Evolutionary conservation across 257 asterid species (phyloP), one percentile per base, ranked within the genome.

Genomic region (Voacanga thouarsii): DNA sequence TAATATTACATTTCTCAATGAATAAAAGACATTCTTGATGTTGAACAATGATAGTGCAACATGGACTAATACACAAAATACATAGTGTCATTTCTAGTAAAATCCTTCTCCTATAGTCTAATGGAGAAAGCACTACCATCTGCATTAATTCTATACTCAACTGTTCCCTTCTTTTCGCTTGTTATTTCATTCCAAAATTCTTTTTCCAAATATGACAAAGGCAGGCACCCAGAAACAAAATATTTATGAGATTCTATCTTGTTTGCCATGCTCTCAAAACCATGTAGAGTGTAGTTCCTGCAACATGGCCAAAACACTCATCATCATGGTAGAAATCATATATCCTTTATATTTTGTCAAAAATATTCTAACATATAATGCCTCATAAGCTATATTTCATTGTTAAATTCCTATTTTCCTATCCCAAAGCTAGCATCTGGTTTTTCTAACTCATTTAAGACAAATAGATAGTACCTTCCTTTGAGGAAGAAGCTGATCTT

Each of bases 71-170:
- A n/a, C n/a, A n/a, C n/a, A n/a, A n/a, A n/a, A n/a, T n/a, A n/a
- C n/a, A n/a, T n/a, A n/a, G n/a, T n/a, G n/a, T n/a, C n/a, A n/a
- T n/a, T n/a, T n/a, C n/a, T n/a, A n/a, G n/a, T n/a, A n/a, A n/a
- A n/a, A n/a, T n/a, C n/a, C n/a, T n/a, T n/a, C n/a, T n/a, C n/a
- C n/a, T n/a, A n/a, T n/a, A n/a, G n/a, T n/a, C n/a, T n/a, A n/a
- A n/a, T n/a, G n/a, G 90, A 83, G 80, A 87, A 87, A 66, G 90
- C 90, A 73, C 85, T 87, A 0, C 90, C 90, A 76, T 87, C 89
- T 0, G 85, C 79, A 75, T 87, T 75, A 21, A 83, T 75, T 37
- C 83, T 89, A 61, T 87, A 87, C 69, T 85, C 90, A 15, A 87
- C 86, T 12, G 56, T 76, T 50, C 78, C 75, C 14, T 23, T 85